phyloP scores from a whole-genome alignment of 495 filamentous ascomycete genomes.

The Cladorrhinum samala region DNA sequence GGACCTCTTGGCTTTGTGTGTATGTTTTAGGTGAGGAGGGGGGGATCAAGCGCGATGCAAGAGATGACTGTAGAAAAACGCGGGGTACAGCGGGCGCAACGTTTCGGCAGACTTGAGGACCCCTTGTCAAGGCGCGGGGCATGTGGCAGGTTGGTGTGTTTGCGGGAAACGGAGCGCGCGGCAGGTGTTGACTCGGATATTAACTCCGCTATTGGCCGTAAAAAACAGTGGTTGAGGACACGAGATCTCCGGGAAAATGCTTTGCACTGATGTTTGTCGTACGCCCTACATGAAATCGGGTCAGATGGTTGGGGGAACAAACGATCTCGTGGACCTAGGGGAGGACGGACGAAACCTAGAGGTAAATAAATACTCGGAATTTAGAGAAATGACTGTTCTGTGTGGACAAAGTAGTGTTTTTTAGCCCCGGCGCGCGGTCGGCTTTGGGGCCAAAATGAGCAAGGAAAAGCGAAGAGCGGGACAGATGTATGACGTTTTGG shows the following conservation, averaged over 20 bases:
- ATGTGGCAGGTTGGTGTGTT: neutral
- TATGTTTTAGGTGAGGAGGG: neutral
- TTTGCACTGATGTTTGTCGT: neutral
- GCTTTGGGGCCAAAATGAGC: neutral
- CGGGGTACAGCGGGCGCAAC: constrained; percentile 4
- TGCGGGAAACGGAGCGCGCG: neutral
- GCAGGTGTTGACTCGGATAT: neutral
- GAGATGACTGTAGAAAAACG: neutral
- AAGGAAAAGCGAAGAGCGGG: neutral
- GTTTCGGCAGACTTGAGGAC: neutral
- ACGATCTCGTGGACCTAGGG: neutral
- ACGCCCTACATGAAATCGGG: neutral
- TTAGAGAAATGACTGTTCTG: neutral
- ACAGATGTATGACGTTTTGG: constrained; percentile 10
- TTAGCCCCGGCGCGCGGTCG: neutral
- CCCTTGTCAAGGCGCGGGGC: constrained; percentile 2
- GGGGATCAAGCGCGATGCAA: neutral
- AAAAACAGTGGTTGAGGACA: too few species aligned
- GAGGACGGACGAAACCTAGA: neutral
- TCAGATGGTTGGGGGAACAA: neutral
- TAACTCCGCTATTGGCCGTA: too few species aligned
- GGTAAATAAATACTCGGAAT: neutral
- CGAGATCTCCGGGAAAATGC: too few species aligned
- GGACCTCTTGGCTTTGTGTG: neutral
- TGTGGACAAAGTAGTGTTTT: constrained; percentile 1